Base-by-base conservation (phyloP, 495 filamentous ascomycete species). In the Trichoderma virens region DNA sequence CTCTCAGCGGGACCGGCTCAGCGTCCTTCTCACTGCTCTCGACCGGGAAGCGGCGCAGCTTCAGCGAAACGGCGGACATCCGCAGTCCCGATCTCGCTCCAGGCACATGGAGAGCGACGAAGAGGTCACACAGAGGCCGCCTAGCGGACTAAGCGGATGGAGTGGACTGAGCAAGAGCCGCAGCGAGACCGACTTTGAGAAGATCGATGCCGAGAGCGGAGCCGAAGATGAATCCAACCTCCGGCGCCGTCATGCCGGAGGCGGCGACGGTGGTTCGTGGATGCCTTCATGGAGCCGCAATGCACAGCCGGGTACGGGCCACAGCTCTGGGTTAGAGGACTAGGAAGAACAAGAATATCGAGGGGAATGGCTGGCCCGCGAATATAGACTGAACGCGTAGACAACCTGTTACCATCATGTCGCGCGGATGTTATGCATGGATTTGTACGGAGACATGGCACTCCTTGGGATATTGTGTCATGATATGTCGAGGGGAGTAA, bases 121-220 rank as follows among this genome's bases (percentile, higher is more conserved):
- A 0, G 66, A 67, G 23, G 64, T 66, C 6, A 70, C 68, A 20
- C 67, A 75, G 63, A 71, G 76, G 35, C 78, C 74, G 61, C 72
- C 74, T 11, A 81, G 79, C 60, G 75, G 69, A 63, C 80, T 71
- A 70, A 83, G 77, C 72, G 82, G 71, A 71, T 78, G 76, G 64
- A 73, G 78, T 60, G 75, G 85, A 8, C 69, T 91, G 70, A 82
- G 77, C 51, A 91, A 89, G 80, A 91, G 87, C 69, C 79, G 80
- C 65, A 90, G 87, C 62, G 89, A 91, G 67, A 82, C 80, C 39
- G 91, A 92, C 65, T 96, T 96, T 71, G 89, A 93, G 69, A 87
- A 88, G 69, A 87, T 96, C 66, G 87, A 91, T 41, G 80, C 81
- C n/a, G 88, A 89, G 63, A 88, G 88, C 67, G 80, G 81, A 1